Conservation (phyloP, 140 eudicot species). For the Oenanthe javanica region DNA sequence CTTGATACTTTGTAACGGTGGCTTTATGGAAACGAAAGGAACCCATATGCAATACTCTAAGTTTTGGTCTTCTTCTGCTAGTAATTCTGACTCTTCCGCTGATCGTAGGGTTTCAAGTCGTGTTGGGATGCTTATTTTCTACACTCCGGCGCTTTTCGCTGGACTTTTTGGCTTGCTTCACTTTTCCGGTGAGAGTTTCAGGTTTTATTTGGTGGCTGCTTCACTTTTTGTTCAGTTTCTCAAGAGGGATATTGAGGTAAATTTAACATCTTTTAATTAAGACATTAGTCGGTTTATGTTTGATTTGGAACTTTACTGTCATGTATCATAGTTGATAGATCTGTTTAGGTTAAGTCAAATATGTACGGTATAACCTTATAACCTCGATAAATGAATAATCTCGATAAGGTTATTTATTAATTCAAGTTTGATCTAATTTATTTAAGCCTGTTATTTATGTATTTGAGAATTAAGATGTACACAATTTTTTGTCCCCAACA, state of each 20-base stretch:
- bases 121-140: constrained; percentile 50
- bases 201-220: constrained; percentile 26
- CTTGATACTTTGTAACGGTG: not conserved
- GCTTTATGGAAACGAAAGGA: not conserved
- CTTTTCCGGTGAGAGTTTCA: constrained; percentile 26
- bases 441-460: too few species aligned
- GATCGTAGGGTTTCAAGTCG: constrained; percentile 25
- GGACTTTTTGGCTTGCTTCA: constrained; percentile 24
- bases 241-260: constrained; percentile 64
- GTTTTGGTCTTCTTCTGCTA: not conserved
- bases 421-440: too few species aligned
- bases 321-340: too few species aligned
- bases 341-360: too few species aligned
- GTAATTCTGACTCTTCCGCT: too few species aligned
- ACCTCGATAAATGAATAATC: too few species aligned
- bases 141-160: constrained; percentile 51
- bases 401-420: too few species aligned
- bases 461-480: too few species aligned
- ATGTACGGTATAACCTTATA: too few species aligned
- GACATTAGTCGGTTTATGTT: too few species aligned
- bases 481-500: too few species aligned
- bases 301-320: too few species aligned
- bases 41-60: constrained; percentile 13
- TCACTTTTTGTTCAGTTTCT: constrained; percentile 56
- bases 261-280: not conserved